Percentiles rank a stretch among this genome's conserved stretches.
phyloP scores from a whole-genome alignment of 2,329 filamentous ascomycete species.

The Rhinocladiella mackenziei region DNA sequence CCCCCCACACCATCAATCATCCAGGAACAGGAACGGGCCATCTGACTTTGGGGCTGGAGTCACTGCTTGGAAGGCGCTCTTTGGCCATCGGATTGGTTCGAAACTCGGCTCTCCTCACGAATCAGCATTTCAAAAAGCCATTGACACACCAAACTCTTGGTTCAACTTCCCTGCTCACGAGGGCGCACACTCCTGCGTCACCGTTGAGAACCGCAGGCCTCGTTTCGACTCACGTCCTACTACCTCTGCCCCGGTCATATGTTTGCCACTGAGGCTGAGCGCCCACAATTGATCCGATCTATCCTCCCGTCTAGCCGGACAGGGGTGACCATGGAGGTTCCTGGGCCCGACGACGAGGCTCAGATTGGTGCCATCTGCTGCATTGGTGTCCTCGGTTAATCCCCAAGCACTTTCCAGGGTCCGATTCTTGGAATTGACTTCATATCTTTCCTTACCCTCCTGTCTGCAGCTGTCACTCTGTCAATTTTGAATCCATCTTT shows the following conservation, averaged over 20 bases:
- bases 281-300: background rate
- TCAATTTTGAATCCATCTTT: no score
- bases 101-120: constrained; percentile 1
- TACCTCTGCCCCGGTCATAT: no score
- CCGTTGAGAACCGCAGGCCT: no score
- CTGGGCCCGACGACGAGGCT: background rate
- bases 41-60: background rate
- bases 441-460: no score
- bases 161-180: background rate
- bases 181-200: no score
- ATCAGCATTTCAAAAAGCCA: constrained; percentile 5
- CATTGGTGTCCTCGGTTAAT: constrained; percentile 3
- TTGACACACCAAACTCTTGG: background rate
- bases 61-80: background rate
- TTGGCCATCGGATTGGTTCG: constrained; percentile 12
- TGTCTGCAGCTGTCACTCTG: no score
- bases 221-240: no score
- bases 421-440: no score
- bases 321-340: background rate
- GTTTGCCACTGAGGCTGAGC: constrained; percentile 16
- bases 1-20: constrained; percentile 3
- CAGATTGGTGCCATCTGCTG: background rate
- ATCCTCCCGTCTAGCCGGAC: background rate
- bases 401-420: no score
- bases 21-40: constrained; percentile 15